Evolutionary conservation across 331 rosid genomes (phyloP), one percentile per base, ranked within the genome.

Genomic region (Malus hybrid): DNA sequence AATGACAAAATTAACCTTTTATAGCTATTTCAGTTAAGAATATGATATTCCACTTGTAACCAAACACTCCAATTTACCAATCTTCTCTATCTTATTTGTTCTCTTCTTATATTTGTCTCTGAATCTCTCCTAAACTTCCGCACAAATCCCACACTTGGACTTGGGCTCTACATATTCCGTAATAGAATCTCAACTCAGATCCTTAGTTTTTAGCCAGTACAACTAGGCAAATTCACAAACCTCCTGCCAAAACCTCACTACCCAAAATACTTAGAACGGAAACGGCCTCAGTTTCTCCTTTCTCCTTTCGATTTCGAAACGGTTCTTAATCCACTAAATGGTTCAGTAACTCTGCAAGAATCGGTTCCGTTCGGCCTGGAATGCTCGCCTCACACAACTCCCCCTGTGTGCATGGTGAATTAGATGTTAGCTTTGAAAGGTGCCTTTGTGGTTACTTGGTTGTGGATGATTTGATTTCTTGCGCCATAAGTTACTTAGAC

Each of bases 161-260:
- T 42, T 3, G 14, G 14, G 48, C 85, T 64, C 84, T 80, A 44
- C 90, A 66, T 42, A 67, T 39, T 44, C 76, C 6, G 27, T 59
- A 8, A 34, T 34, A 22, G 67, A 59, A 22, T 24, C 87, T 76
- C 89, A 88, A 54, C 87, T 90, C 73, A 82, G 84, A 50, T 62
- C 84, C 48, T 85, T 88, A 2, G 90, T 90, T 64, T 85, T 82
- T 71, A 36, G 16, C 65, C 76, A 86, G 5, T 82, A 82, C 82
- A 13, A 48, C 6, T 76, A 84, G 91, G 85, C 42, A 82, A 77
- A 2, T 88, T 90, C 85, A 72, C 75, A 69, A 57, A 87, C 73
- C 89, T 90, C 63, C 0, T 88, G 84, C 78, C 73, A 73, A n/a
- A 92, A 85, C 82, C 83, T 92, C 81, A 10, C 81, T 7, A 10